Evolutionary conservation across 2,329 filamentous ascomycete genomes (phyloP), one percentile per base, ranked within the genome.

Genomic region (Aspergillus latus): DNA sequence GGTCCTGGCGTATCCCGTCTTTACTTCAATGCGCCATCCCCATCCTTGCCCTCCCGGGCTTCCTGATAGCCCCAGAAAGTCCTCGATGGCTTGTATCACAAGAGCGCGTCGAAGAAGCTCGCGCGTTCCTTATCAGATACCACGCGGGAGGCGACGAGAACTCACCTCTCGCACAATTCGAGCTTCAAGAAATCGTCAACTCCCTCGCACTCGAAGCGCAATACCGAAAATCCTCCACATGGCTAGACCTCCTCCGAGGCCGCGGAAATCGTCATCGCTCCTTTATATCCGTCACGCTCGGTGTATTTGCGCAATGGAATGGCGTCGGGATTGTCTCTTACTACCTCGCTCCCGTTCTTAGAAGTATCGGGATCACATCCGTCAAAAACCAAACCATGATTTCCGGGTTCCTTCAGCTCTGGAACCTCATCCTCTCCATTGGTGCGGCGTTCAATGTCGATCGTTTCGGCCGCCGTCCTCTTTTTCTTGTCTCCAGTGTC

Each of bases 41-140:
- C 1, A 62, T 82, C 6, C 69, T 86, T 6, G 76, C 89, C 15
- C 73, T 86, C 26, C 42, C 76, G 11, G 82, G 83, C 62, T 84
- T 88, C 76, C 64, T 81, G 2, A 71, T 84, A 50, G 84, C 84
- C 64, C 79, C 82, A 64, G 85, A 87, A 62, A 84, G 83, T 7
- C 85, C 86, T 10, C 79, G 86, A 60, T 88, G 83, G 81, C 80
- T 86, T 32, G 87, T 85, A 21, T 82, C 84, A 59, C 78, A 82
- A 60, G 83, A 87, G 61, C 80, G 85, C 59, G 86, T 84, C 83
- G 84, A 88, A 44, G 74, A 84, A 29, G 83, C 86, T 0, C 80
- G 77, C 1, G 57, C 55, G 0, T 78, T 84, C 13, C 76, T 89
- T 1, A 75, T 80, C 8, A 74, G 70, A 15, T 51, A 43, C 13